These are phyloP conservation scores for Skeletonema menzelii DNA, from an alignment of 108 stramenopile genomes.

Conservation along the genomic window DNA sequence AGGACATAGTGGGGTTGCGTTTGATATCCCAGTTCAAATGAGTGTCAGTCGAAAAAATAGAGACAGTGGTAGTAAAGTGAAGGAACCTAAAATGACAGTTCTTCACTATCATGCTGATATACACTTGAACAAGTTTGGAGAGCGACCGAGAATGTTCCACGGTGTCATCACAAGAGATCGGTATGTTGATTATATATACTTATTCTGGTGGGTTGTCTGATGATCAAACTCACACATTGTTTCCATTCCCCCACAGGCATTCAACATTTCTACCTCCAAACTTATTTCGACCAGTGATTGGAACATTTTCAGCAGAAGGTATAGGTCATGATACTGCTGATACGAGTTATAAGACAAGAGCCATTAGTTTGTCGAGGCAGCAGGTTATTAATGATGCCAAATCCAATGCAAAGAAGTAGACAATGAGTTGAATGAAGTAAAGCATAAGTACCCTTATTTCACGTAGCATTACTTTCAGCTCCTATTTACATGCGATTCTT, in stretches of 20 bases:
- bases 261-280: slow-evolving; percentile 37
- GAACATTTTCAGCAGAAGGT: slow-evolving; percentile 64
- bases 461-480: neutral
- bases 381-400: slow-evolving; percentile 31
- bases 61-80: slow-evolving; percentile 1
- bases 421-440: neutral
- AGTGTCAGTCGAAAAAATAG: slow-evolving; percentile 2
- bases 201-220: neutral
- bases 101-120: slow-evolving; percentile 64
- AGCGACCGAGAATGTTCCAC: slow-evolving; percentile 60
- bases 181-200: slow-evolving; percentile 7
- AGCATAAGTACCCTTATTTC: neutral
- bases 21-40: slow-evolving; percentile 38
- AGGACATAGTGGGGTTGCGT: slow-evolving; percentile 53
- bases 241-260: slow-evolving; percentile 6
- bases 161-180: slow-evolving; percentile 64
- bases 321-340: slow-evolving; percentile 65
- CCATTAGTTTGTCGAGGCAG: slow-evolving; percentile 42
- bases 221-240: neutral
- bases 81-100: slow-evolving; percentile 24
- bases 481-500: neutral
- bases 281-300: slow-evolving; percentile 75
- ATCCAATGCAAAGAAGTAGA: neutral
- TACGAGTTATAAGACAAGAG: slow-evolving; percentile 54
- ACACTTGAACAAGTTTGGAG: slow-evolving; percentile 72